Base-by-base conservation (phyloP, 2,329 filamentous ascomycete species). In the Talaromyces sp. region DNA sequence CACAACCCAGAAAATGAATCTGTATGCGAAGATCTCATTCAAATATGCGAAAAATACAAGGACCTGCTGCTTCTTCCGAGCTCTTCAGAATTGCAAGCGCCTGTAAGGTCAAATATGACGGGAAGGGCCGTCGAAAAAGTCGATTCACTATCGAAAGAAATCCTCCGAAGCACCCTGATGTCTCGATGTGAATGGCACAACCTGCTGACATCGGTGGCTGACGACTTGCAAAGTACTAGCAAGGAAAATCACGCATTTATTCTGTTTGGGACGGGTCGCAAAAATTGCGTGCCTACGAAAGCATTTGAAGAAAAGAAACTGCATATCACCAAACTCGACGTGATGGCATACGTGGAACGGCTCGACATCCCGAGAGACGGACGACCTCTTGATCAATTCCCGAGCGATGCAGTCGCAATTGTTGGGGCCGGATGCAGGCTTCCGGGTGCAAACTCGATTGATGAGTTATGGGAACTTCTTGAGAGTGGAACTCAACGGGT, bases 371-470 rank as follows among this genome's bases (percentile, higher is more conserved):
- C 30, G 8, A 55, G 59, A 42, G 59, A 60, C 11, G 53, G 59
- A 7, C 39, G 59, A 11, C 49, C 53, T 4, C 30, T 60, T 11
- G 30, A 60, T 44, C 53, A 57, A 22, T 61, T 57, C 19, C 59
- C 59, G 17, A 55, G 53, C 44, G 54, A 55, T 28, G 59, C 77
- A 47, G 78, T 81, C 27, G 80, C 79, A 27, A 70, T 82, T 15
- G 68, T 82, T 10, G 78, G 79, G 28, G 78, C 61, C 54, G 76
- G 72, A 1, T 80, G 80, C 32, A 71, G 80, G 0, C 77, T 81
- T 25, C 78, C 80, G 0, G 79, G 78, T 0, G 71, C 71, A 39
- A 68, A 65, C 33, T 70, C 69, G 11, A 75, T 75, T 4, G 73
- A 75, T n/a, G 73, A 75, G 49, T 67, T 79, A 1, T 80, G 78